Evolutionary conservation across 345 rosid genomes (phyloP).

Genomic region (Euphorbia tirucalli): DNA sequence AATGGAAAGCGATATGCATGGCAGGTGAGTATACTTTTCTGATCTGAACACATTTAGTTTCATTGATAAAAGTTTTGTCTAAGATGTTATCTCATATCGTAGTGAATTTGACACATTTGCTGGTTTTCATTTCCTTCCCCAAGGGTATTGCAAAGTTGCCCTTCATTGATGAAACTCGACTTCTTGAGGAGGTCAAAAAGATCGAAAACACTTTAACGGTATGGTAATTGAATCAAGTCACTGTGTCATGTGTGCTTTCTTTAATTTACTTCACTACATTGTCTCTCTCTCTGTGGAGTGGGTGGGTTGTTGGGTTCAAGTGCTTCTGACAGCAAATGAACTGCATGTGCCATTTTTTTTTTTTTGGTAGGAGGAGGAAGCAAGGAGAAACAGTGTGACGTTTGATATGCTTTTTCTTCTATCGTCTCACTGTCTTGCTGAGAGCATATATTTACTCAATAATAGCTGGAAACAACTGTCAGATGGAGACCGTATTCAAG

Average conservation of each 20-base stretch:
- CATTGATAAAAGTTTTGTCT: background rate
- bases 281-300: background rate
- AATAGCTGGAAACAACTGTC: slow-evolving; percentile 51
- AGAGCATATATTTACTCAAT: slow-evolving; percentile 65
- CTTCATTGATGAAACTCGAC: slow-evolving; percentile 85
- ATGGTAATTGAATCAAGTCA: slow-evolving; percentile 19
- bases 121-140: slow-evolving; percentile 17
- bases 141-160: slow-evolving; percentile 92
- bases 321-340: background rate
- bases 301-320: background rate
- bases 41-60: slow-evolving; percentile 10
- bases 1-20: slow-evolving; percentile 86
- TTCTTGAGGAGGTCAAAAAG: slow-evolving; percentile 65
- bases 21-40: slow-evolving; percentile 57
- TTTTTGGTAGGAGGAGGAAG: slow-evolving; percentile 67
- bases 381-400: slow-evolving; percentile 68
- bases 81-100: background rate
- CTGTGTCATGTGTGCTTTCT: slow-evolving; percentile 1
- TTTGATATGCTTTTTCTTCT: slow-evolving; percentile 77
- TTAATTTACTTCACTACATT: background rate
- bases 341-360: slow-evolving; percentile 8
- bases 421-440: slow-evolving; percentile 72
- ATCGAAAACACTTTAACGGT: slow-evolving; percentile 75
- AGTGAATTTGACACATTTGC: slow-evolving; percentile 1
- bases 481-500: slow-evolving; percentile 38